Base-by-base conservation (phyloP, 371 early-diverging fungal species). In the Apophysomyces ossiformis region DNA sequence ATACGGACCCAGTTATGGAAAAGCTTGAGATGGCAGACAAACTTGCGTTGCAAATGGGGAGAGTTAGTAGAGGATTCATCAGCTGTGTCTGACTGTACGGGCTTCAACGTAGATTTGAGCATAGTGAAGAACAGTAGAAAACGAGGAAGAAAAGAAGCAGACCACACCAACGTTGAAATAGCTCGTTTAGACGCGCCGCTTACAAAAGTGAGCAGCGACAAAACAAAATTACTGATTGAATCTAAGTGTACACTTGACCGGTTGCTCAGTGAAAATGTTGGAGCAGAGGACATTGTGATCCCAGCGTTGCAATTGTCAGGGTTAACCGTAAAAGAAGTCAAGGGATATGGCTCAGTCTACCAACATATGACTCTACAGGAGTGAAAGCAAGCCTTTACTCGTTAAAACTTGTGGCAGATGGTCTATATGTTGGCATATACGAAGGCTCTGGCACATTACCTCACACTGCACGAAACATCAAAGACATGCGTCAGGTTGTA, bases 81-180 rank as follows among this genome's bases (percentile, higher is more conserved):
- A 36, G 6, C n/a, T 37, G 45, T 54, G 1, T 35, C 41, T 2
- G 38, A 54, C 3, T 13, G 46, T 15, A 15, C 15, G 1, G 57
- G 63, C 4, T 63, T 63, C 16, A 63, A 63, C 21, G 63, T 63
- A 6, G 63, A 63, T 37, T 1, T 54, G 16, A n/a, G 54, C 18
- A 12, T 54, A 9, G 38, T 54, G 3, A 8, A 41, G 21, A 21
- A 50, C 54, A 50, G 1, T 9, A 4, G 16, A 8, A 12, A 7
- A 45, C 8, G 44, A 21, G 41, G 7, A 36, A 56, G 41, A 8
- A 58, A 64, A 11, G 58, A 64, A 36, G 45, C 11, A 4, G 58
- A 45, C 35, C 35, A 5, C 0, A 46, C 36, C 0, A 64, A 58
- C 12, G 45, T 16, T 0, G 65, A 64, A 15, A 58, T 58, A 12